These are phyloP conservation scores for Atalantia buxifolia DNA, from an alignment of 345 rosid genomes.

Conservation along the genomic window DNA sequence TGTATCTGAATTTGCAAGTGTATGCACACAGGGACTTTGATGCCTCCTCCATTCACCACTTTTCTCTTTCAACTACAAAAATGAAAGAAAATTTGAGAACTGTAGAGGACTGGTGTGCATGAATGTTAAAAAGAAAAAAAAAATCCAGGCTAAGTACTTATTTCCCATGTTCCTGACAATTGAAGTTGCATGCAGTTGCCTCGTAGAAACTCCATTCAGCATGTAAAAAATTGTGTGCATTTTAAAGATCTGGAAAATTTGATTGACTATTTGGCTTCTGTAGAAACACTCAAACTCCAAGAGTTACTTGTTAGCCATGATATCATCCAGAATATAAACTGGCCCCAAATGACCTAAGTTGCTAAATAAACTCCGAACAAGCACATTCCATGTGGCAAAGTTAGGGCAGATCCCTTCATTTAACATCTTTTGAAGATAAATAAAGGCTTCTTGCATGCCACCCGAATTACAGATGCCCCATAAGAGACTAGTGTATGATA, in stretches of 20 bases:
- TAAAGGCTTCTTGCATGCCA: constrained; percentile 46
- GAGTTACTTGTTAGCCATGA: constrained; percentile 29
- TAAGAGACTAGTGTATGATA: constrained; percentile 60
- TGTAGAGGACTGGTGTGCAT: background rate
- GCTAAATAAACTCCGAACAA: constrained; percentile 48
- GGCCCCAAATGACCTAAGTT: constrained; percentile 43
- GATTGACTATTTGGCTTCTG: background rate
- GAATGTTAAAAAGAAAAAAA: background rate
- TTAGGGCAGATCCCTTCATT: constrained; percentile 49
- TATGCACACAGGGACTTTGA: background rate
- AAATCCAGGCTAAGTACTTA: background rate
- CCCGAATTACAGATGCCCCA: constrained; percentile 58
- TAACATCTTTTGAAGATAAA: constrained; percentile 50
- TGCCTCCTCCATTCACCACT: background rate
- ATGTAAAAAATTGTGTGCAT: background rate
- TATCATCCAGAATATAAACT: constrained; percentile 40
- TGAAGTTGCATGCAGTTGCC: background rate
- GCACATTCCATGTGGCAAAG: constrained; percentile 65
- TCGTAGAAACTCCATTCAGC: background rate
- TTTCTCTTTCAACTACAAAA: background rate
- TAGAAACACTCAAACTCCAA: background rate
- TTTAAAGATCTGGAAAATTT: background rate
- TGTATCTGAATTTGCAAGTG: background rate
- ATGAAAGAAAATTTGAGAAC: background rate
- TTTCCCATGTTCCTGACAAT: background rate